Evolutionary conservation across 352 stramenopile species (phyloP), one percentile per base, ranked within the genome.

Genomic region (Pythium phragmitis): DNA sequence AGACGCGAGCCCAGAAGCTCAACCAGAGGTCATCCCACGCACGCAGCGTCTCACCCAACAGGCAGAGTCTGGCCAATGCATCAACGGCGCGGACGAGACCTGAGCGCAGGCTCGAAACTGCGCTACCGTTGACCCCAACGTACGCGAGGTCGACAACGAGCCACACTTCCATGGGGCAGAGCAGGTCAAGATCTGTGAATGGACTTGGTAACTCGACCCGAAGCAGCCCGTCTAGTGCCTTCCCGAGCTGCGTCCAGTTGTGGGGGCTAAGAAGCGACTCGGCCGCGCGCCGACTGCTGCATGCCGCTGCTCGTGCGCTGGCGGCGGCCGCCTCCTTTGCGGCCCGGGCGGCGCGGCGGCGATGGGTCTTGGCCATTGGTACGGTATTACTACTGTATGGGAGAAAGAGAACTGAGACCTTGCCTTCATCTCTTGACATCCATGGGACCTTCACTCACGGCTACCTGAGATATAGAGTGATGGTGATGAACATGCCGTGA

Each of bases 321-420:
- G 47, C 47, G 4, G 47, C 47, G 2, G 26, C 21, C 2, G 23
- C 47, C 28, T 34, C n/a, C 4, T 26, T 23, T 26, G 47, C 47
- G 12, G 21, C 11, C 26, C 47, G 47, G 4, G 47, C 47, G 0
- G 47, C 23, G 2, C 47, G 47, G 0, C 47, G 47, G 14, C 47
- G 47, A 4, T 53, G 47, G 46, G 46, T 52, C 46, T 52, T 52
- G 46, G 46, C 21, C 46, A 52, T 52, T n/a, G 26, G 26, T 0
- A 30, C 26, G 26, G 4, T 30, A 28, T 28, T 28, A 28, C 4
- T 28, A 30, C 14, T 34, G 46, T 0, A 21, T 21, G 16, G 5
- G 5, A 39, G 34, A 39, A 39, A 39, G 34, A 39, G 2, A 39
- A 39, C 7, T 39, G 34, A 39, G 34, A 39, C 34, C 11, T 39